Percentiles rank a stretch among this genome's conserved stretches.
Conservation (phyloP, 805 yeast genomes). For the Zygoascus biomembranicola region DNA sequence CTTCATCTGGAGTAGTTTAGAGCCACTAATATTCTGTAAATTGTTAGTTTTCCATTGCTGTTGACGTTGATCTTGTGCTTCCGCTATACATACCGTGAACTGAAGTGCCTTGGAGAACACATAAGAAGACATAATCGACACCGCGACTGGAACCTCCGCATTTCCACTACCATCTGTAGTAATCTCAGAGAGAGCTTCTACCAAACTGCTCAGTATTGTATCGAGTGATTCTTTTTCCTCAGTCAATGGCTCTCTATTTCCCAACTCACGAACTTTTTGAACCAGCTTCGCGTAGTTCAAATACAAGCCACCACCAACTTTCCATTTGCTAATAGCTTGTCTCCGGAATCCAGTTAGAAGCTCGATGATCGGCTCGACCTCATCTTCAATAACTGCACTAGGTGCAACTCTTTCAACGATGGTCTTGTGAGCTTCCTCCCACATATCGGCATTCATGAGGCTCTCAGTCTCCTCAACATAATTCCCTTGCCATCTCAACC, state of each 20-base stretch:
- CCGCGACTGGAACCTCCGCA: slow-evolving; percentile 18
- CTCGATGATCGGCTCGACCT: slow-evolving; percentile 16
- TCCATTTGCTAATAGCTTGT: slow-evolving; percentile 24
- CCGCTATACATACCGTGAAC: neutral
- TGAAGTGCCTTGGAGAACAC: slow-evolving; percentile 15
- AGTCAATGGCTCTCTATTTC: neutral
- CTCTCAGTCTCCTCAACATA: slow-evolving; percentile 53
- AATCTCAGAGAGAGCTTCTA: slow-evolving; percentile 6
- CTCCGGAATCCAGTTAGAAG: slow-evolving; percentile 19
- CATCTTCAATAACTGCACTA: slow-evolving; percentile 46
- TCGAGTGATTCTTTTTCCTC: neutral
- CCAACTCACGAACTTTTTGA: neutral
- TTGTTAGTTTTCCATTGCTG: slow-evolving; percentile 11
- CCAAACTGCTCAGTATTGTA: neutral
- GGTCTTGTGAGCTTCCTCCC: slow-evolving; percentile 55
- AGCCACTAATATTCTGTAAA: slow-evolving; percentile 4
- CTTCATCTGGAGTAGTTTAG: slow-evolving; percentile 14
- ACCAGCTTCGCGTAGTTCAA: slow-evolving; percentile 20
- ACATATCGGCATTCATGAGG: slow-evolving; percentile 50
- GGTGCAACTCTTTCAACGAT: slow-evolving; percentile 65
- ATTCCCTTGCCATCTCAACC: slow-evolving; percentile 42
- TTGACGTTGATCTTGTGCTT: neutral
- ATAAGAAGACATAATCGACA: slow-evolving; percentile 21
- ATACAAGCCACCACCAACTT: slow-evolving; percentile 31
- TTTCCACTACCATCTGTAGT: slow-evolving; percentile 5